A percentile compares a stretch with the other conserved stretches of the same genome.
Conservation (phyloP, 164 flowering plant genomes). For the Chimonanthus salicifolius region DNA sequence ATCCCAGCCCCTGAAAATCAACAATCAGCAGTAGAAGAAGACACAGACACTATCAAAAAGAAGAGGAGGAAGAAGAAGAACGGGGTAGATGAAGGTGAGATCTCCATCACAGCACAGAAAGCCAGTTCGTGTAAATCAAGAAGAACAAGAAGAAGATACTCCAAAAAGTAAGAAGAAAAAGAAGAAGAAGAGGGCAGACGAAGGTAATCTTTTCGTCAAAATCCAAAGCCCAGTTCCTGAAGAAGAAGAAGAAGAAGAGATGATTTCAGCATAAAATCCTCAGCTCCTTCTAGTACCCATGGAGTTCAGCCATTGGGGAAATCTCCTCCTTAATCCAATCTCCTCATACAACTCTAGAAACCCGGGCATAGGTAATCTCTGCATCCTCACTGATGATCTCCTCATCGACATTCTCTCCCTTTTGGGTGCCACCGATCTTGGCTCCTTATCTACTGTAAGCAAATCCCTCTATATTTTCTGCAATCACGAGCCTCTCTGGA, state of each 20-base stretch:
- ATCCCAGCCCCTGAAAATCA: background rate
- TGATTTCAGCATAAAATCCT: slow-evolving; percentile 59
- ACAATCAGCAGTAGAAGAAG: background rate
- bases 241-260: slow-evolving; percentile 11
- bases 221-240: background rate
- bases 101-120: background rate
- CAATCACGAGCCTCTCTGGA: slow-evolving; percentile 91
- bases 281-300: slow-evolving; percentile 52
- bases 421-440: slow-evolving; percentile 51
- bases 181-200: background rate
- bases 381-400: slow-evolving; percentile 67
- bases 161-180: background rate
- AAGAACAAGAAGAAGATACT: background rate
- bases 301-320: slow-evolving; percentile 95
- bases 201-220: background rate
- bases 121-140: too few species aligned
- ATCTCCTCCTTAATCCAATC: slow-evolving; percentile 44
- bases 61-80: background rate
- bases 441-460: slow-evolving; percentile 62
- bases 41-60: background rate
- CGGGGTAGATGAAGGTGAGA: too few species aligned
- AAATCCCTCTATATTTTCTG: slow-evolving; percentile 76
- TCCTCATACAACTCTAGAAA: slow-evolving; percentile 68
- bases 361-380: slow-evolving; percentile 77
- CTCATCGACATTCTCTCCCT: slow-evolving; percentile 74